phyloP scores from a whole-genome alignment of 2,329 filamentous ascomycete genomes.

The Dendrostoma leiphaemia region DNA sequence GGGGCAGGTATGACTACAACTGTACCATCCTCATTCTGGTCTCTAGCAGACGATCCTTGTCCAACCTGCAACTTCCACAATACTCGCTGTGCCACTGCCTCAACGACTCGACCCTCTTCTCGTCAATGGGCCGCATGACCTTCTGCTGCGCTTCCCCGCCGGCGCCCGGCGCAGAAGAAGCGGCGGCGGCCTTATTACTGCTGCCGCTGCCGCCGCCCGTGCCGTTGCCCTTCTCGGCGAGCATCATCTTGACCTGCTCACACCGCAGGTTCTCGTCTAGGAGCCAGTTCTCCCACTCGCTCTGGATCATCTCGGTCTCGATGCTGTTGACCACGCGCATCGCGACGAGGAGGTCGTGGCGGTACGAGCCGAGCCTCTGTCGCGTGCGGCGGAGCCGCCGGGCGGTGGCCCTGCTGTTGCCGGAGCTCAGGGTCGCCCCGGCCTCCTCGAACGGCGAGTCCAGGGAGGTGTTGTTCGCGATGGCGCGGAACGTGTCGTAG shows the following conservation, averaged over 20 bases:
- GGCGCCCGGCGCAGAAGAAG: too few relatives aligned
- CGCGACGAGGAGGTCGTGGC: slow-evolving; percentile 87
- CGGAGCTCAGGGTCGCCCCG: slow-evolving; percentile 44
- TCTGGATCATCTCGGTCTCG: slow-evolving; percentile 79
- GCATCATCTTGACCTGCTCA: slow-evolving; percentile 52
- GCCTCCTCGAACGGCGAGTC: slow-evolving; percentile 56
- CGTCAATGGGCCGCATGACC: slow-evolving; percentile 26
- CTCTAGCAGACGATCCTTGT: slow-evolving; percentile 34
- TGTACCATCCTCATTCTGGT: slow-evolving; percentile 28
- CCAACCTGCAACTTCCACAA: slow-evolving; percentile 54
- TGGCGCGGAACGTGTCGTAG: slow-evolving; percentile 60
- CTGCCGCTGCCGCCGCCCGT: slow-evolving; percentile 14
- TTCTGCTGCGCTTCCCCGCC: slow-evolving; percentile 21
- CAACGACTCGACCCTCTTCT: slow-evolving; percentile 35
- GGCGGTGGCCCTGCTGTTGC: slow-evolving; percentile 52
- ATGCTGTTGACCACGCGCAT: slow-evolving; percentile 87
- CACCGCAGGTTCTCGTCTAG: slow-evolving; percentile 76
- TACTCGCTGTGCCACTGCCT: slow-evolving; percentile 51
- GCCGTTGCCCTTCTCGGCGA: slow-evolving; percentile 28
- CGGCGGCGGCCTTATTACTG: slow-evolving; percentile 6
- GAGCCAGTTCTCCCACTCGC: slow-evolving; percentile 94
- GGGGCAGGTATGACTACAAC: slow-evolving; percentile 7
- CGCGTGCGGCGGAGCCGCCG: slow-evolving; percentile 74
- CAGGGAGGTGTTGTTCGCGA: slow-evolving; percentile 57
- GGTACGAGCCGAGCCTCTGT: slow-evolving; percentile 77